phyloP scores from a whole-genome alignment of 176 grass and related monocot genomes.

The Thinopyrum elongatum region DNA sequence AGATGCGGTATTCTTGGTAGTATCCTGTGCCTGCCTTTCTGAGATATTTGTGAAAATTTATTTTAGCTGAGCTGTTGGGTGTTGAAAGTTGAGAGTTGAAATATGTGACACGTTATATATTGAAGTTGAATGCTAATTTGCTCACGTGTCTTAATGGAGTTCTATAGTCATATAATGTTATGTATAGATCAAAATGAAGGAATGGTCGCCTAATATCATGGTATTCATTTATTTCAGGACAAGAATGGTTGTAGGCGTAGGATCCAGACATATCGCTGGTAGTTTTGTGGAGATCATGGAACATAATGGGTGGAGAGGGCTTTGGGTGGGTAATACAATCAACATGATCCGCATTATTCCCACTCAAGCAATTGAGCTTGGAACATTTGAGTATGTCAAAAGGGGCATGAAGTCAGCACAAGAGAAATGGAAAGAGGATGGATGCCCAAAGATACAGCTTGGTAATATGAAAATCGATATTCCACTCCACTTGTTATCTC shows the following conservation, averaged over 20 bases:
- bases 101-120: neutral
- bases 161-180: neutral
- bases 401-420: slow-evolving; percentile 54
- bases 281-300: slow-evolving; percentile 64
- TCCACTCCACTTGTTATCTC: slow-evolving; percentile 52
- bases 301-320: slow-evolving; percentile 73
- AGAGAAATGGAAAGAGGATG: slow-evolving; percentile 50
- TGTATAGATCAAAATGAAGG: neutral
- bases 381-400: slow-evolving; percentile 73
- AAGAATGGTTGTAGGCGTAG: slow-evolving; percentile 91
- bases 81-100: slow-evolving; percentile 17
- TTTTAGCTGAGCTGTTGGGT: neutral
- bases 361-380: slow-evolving; percentile 75
- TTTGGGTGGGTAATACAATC: slow-evolving; percentile 80
- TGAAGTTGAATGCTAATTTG: neutral
- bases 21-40: slow-evolving; percentile 1
- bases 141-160: neutral
- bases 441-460: slow-evolving; percentile 36
- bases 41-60: neutral
- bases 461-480: slow-evolving; percentile 53
- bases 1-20: neutral
- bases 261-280: slow-evolving; percentile 66
- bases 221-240: slow-evolving; percentile 44
- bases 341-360: slow-evolving; percentile 83
- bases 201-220: slow-evolving; percentile 13